Evolutionary conservation across 768 basidiomycete species (phyloP), one percentile per base, ranked within the genome.

Genomic region (Pulveroboletus sp.): DNA sequence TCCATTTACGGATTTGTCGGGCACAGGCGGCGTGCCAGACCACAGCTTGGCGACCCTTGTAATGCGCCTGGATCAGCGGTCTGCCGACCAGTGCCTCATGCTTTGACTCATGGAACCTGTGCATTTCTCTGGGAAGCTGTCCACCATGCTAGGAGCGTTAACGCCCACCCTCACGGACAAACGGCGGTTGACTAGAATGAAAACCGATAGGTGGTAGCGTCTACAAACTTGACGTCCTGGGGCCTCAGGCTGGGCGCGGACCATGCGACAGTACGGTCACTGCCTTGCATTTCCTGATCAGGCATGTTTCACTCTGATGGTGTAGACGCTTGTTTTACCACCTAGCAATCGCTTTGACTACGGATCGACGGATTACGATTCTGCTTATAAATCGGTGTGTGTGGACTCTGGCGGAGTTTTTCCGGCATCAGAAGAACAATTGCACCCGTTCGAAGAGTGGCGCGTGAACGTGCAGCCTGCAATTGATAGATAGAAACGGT

Each of bases 1-100:
- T 37, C 63, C 50, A 53, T 58, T 60, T 69, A 37, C 45, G 55
- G 54, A 48, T 20, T 47, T 62, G 53, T 54, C 43, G 53, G 50
- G 17, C 23, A 17, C 27, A 52, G 45, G 44, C 22, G 43, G 57
- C 39, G 22, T 24, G 38, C 39, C 30, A 48, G 30, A 23, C 23
- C 51, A 63, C 56, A 61, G 62, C 55, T 30, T 27, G 23, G 17
- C 31, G 40, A 47, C 36, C 51, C 50, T 20, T 32, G 12, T 34
- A 34, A 16, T 9, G 35, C 22, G 9, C 17, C 23, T 11, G 27
- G 2, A 51, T 50, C 50, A 46, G 41, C 14, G 35, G n/a, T 7
- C 31, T 34, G 40, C 27, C 22, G 35, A 14, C 22, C n/a, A n/a
- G n/a, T 42, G 14, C 31, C 40, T 19, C 32, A 36, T 53, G 34